Base-by-base conservation (phyloP, 805 yeast genomes). In the Wickerhamomyces bovis region DNA sequence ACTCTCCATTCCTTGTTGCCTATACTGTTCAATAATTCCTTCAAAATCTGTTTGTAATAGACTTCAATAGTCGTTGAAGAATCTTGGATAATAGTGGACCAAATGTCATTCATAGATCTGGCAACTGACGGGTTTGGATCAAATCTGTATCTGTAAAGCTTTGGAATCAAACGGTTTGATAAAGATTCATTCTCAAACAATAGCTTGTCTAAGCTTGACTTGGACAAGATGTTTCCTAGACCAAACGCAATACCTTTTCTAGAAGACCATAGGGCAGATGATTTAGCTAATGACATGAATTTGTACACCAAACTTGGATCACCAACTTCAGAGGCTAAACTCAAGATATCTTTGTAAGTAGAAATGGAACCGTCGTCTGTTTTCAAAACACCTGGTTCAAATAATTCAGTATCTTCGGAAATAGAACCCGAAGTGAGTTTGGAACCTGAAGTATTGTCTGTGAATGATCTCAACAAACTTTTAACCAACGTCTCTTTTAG, bases 211-310 rank as follows among this genome's bases (percentile, higher is more conserved):
- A 92, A 69, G 49, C 85, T 81, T 0, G 90, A 73, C 56, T 86
- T 87, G 2, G 96, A 83, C 62, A 92, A 68, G 40, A 92, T 83
- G 1, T 88, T 81, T 10, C 96, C 92, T 33, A 92, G 71, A 0
- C 98, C 97, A 68, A 87, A 92, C 0, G 98, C 98, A 57, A 89
- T 81, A 44, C 98, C 99, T 53, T 86, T 87, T 61, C 96, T 73
- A 0, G 97, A 86, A 0, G 95, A 78, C 99, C 99, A 92, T 19
- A 90, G 66, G 0, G 94, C 81, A 0, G 96, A 87, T 44, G 83
- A 83, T 52, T 87, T 83, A 0, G 97, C 95, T 47, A 92, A 68
- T 0, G 96, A 81, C 97, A 92, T 89, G 62, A 92, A 92, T 60
- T 89, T 87, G 66, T 92, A 92, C 5, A 92, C 97, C 53, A 92